A percentile compares a stretch with the other conserved stretches of the same genome.
These are phyloP conservation scores for Inonotus hispidus DNA, from an alignment of 1,284 basidiomycete species.

Conservation along the genomic window DNA sequence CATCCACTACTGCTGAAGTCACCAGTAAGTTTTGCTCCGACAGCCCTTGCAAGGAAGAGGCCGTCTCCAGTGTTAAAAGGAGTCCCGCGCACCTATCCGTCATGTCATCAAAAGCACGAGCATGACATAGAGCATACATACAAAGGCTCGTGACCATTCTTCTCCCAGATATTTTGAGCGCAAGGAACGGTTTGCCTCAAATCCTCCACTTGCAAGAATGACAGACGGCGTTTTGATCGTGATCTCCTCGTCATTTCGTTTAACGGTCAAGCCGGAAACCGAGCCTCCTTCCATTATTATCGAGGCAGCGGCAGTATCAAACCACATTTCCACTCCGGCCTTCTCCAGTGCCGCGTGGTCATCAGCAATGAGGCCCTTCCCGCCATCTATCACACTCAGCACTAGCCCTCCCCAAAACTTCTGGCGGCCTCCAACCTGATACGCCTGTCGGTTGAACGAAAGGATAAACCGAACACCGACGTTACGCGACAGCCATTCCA, in stretches of 20 bases:
- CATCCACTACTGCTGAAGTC: constrained; percentile 51
- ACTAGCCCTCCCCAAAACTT: constrained; percentile 68
- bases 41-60: constrained; percentile 41
- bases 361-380: constrained; percentile 60
- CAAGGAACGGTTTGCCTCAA: constrained; percentile 49
- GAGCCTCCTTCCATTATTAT: constrained; percentile 33
- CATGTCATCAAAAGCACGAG: neutral
- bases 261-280: constrained; percentile 42
- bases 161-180: constrained; percentile 48
- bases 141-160: constrained; percentile 52
- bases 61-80: constrained; percentile 66
- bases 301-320: constrained; percentile 42
- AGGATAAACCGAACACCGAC: constrained; percentile 52
- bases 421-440: constrained; percentile 52
- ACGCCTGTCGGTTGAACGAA: constrained; percentile 62
- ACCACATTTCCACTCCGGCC: constrained; percentile 51
- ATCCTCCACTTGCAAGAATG: constrained; percentile 60
- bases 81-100: constrained; percentile 54
- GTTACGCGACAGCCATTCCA: constrained; percentile 49
- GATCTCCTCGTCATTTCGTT: constrained; percentile 32
- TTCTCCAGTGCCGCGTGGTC: constrained; percentile 45
- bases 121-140: constrained; percentile 25
- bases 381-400: constrained; percentile 53
- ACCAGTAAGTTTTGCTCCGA: constrained; percentile 51
- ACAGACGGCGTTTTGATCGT: constrained; percentile 39